A percentile compares a stretch with the other conserved stretches of the same genome.
phyloP scores from a whole-genome alignment of 768 basidiomycete genomes.

The Termitomyces sp. region DNA sequence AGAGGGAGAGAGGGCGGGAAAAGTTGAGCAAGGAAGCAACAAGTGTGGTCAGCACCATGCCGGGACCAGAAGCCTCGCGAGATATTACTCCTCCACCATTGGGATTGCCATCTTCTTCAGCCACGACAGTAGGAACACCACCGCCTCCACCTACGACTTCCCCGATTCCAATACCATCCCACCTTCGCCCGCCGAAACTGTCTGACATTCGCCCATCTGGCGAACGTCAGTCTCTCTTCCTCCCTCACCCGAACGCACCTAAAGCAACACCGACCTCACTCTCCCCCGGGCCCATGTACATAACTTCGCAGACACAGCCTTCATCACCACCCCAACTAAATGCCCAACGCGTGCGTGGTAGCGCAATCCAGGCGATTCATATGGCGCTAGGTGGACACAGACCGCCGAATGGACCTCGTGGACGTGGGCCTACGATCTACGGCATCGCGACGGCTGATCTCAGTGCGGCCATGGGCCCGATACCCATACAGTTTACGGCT shows the following conservation, averaged over 20 bases:
- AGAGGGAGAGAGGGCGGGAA: constrained; percentile 1
- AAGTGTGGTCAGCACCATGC: background rate
- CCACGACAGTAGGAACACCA: constrained; percentile 7
- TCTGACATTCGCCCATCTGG: constrained; percentile 23
- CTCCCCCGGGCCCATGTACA: constrained; percentile 47
- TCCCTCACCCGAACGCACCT: constrained; percentile 42
- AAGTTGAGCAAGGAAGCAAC: constrained; percentile 1
- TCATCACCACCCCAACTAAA: constrained; percentile 10
- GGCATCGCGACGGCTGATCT: constrained; percentile 52
- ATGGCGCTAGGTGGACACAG: constrained; percentile 20
- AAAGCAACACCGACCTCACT: constrained; percentile 26
- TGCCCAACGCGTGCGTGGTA: constrained; percentile 8
- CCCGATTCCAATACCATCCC: constrained; percentile 2
- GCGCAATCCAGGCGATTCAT: constrained; percentile 19
- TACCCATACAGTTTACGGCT: constrained; percentile 54
- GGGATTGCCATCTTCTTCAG: background rate
- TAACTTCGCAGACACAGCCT: constrained; percentile 15
- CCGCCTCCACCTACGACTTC: constrained; percentile 8
- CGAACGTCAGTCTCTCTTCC: constrained; percentile 33
- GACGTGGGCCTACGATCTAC: constrained; percentile 51
- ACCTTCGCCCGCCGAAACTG: constrained; percentile 22
- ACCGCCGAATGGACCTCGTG: background rate
- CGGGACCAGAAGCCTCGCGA: background rate
- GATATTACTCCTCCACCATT: background rate
- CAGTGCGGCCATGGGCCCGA: constrained; percentile 41